Base-by-base conservation (phyloP, 2,329 filamentous ascomycete species). In the Cryphonectria carpinicola region DNA sequence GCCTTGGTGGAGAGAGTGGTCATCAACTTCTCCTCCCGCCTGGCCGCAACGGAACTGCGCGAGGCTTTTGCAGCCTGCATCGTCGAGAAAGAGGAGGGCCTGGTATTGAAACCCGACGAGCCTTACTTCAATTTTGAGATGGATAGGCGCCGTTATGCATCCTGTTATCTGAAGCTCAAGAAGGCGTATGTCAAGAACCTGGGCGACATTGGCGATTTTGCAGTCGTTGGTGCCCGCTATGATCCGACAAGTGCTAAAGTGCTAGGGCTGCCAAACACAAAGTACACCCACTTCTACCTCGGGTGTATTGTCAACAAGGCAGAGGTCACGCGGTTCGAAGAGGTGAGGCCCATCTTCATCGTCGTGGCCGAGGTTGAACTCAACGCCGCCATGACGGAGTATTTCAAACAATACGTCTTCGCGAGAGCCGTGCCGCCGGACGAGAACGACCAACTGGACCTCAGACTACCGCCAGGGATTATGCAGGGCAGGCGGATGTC, bases 171-270 rank as follows among this genome's bases (percentile, higher is more conserved):
- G 76, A 97, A 97, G 80, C 80, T 97, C 58, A 97, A 97, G 80
- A 94, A 94, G 76, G 93, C 96, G 76, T 97, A 97, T 76, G 87
- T 97, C 52, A 85, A 87, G 37, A 89, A 89, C 3, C 88, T 95
- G 77, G 93, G 94, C 0, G 94, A 97, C 72, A 89, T 94, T 41
- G 92, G 92, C 13, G 95, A 97, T 78, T 93, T 97, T 77, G 90
- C 92, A 1, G 85, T 95, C 1, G 83, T 97, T 3, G 94, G 93
- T 0, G 94, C 89, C 7, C 88, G 89, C 25, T 94, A 92, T 75
- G 88, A 94, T 74, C 82, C 91, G 3, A 82, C 85, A 65, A 87
- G 89, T 72, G 92, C 90, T 10, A 84, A 84, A 62, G 82, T 84
- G 10, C 86, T 88, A 64, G 67, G 67, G 5, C 79, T 90, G 3